phyloP scores from a whole-genome alignment of 1,139 yeast species.

The Candida tetrigidarum region DNA sequence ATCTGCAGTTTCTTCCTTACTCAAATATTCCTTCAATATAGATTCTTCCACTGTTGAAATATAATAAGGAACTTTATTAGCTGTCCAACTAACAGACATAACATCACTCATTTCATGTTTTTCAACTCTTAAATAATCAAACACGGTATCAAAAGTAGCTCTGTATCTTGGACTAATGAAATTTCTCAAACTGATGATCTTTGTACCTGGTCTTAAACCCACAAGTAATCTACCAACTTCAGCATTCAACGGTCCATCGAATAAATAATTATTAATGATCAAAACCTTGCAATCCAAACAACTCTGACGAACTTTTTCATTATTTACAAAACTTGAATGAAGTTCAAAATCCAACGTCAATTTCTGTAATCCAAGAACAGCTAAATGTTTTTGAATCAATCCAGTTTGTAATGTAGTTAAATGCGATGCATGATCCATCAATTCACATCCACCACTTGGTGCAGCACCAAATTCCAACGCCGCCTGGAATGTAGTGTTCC shows the following conservation, averaged over 20 bases:
- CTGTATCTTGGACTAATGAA: conserved; percentile 65
- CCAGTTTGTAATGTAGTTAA: conserved; percentile 63
- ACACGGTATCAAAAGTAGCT: conserved; percentile 56
- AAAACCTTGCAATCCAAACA: conserved; percentile 72
- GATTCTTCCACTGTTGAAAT: conserved; percentile 68
- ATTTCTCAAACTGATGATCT: conserved; percentile 77
- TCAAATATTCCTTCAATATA: conserved; percentile 32
- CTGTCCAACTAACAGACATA: conserved; percentile 87
- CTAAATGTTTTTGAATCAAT: conserved; percentile 62
- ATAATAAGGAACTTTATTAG: conserved; percentile 79
- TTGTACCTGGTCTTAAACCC: conserved; percentile 73
- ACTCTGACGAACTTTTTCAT: conserved; percentile 54
- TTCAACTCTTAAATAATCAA: conserved; percentile 69
- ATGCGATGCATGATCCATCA: conserved; percentile 81
- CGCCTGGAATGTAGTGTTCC: conserved; percentile 89
- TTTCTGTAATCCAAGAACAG: conserved; percentile 63
- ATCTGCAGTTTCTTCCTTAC: conserved; percentile 14
- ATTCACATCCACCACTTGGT: conserved; percentile 83
- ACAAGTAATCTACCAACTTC: conserved; percentile 67
- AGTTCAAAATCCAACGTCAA: conserved; percentile 63
- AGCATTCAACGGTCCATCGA: conserved; percentile 72
- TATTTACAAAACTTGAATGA: conserved; percentile 73
- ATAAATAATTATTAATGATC: conserved; percentile 80
- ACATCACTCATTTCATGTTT: conserved; percentile 67
- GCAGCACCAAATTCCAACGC: conserved; percentile 84